phyloP scores from a whole-genome alignment of 139 green algal species.

The Ettlia oleoabundans region DNA sequence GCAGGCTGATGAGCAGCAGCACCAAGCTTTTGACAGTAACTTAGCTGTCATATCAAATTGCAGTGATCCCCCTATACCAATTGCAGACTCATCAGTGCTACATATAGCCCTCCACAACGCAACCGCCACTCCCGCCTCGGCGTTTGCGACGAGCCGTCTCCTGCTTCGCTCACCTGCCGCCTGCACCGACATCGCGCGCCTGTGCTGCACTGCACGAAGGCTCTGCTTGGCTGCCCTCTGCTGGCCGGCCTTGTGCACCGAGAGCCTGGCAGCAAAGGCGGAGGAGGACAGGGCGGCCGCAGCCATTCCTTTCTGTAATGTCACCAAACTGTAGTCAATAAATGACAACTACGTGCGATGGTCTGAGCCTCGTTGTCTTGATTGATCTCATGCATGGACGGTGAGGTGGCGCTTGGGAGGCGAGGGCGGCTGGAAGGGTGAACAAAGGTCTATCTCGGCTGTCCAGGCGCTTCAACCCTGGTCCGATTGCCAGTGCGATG shows the following conservation, averaged over 20 bases:
- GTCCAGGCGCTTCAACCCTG: too few relatives aligned
- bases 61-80: too few relatives aligned
- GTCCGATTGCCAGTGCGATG: too few relatives aligned
- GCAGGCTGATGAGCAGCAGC: neutral
- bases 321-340: neutral
- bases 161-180: slow-evolving; percentile 2
- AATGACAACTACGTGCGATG: neutral
- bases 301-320: neutral
- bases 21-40: neutral
- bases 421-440: too few relatives aligned
- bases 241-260: neutral
- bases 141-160: neutral
- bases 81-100: too few relatives aligned
- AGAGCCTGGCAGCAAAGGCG: neutral
- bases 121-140: neutral
- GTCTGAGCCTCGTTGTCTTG: too few relatives aligned
- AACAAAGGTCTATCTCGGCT: too few relatives aligned
- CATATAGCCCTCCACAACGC: too few relatives aligned
- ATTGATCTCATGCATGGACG: too few relatives aligned
- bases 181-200: slow-evolving; percentile 22
- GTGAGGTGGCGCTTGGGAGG: too few relatives aligned
- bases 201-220: neutral
- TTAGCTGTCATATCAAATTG: neutral
- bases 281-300: neutral
- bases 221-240: neutral